Conservation (phyloP, 805 yeast genomes). For the Yarrowia sp. region DNA sequence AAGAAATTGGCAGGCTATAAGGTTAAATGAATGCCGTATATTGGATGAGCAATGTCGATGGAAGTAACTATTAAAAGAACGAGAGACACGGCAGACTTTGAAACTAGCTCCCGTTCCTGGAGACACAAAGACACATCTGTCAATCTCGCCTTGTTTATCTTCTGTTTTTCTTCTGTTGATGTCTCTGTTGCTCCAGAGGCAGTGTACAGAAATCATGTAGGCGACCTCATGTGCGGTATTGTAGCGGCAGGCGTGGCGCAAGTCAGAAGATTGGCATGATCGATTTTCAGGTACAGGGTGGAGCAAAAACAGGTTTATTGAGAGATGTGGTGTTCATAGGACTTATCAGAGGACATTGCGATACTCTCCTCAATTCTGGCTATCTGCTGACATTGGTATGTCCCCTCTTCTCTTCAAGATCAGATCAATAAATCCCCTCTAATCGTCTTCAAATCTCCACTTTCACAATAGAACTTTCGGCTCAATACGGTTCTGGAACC, state of each 20-base stretch:
- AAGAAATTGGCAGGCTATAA: background rate
- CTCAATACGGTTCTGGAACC: background rate
- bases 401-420: background rate
- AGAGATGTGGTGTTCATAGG: too few relatives aligned
- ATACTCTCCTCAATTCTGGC: background rate
- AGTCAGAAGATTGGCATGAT: background rate
- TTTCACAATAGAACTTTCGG: constrained; percentile 4
- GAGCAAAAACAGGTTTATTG: too few relatives aligned
- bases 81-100: background rate
- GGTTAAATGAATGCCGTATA: constrained; percentile 14
- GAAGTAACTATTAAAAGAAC: background rate
- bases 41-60: constrained; percentile 3
- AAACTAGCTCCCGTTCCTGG: background rate
- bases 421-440: background rate
- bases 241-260: background rate
- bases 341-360: too few relatives aligned
- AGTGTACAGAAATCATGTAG: constrained; percentile 22
- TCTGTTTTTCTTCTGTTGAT: background rate
- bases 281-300: background rate
- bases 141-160: too few relatives aligned
- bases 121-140: background rate
- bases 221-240: constrained; percentile 11
- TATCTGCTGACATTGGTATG: background rate
- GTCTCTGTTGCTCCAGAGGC: constrained; percentile 13
- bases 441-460: constrained; percentile 2